Evolutionary conservation across 768 basidiomycete genomes (phyloP), one percentile per base, ranked within the genome.

Genomic region (Paxillus rubicundulus): DNA sequence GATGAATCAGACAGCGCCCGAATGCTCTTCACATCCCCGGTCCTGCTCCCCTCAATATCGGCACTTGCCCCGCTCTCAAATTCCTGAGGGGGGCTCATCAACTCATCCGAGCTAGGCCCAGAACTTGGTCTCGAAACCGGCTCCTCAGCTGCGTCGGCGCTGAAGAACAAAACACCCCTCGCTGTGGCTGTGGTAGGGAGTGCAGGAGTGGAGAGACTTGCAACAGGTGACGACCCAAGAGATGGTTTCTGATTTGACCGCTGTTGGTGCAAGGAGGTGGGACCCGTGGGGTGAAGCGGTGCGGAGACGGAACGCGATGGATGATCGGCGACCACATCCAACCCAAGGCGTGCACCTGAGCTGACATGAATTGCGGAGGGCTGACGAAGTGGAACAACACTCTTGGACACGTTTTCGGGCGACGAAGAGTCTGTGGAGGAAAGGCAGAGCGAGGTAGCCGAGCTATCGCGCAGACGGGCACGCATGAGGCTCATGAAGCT

Each of bases 371-470:
- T 17, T 14, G n/a, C 48, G 4, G 53, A 56, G 30, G 55, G 49
- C 30, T 43, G 56, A 41, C 45, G 52, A 32, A 56, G 46, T 18
- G 41, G 27, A 14, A 33, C n/a, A n/a, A 21, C 51, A 13, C 21
- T 20, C 50, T 56, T 58, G 40, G 9, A 34, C 24, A 33, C 52
- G 44, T 49, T 53, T 27, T 40, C 41, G 7, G 38, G 48, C 9
- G 45, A 49, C 28, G 49, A 45, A 5, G 64, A 65, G 33, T 58
- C 63, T 5, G 48, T 54, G 28, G 69, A 63, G 24, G 46, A 46
- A 37, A 47, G 51, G 36, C 67, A 69, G 41, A 67, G 34, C 38
- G 68, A 69, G 16, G 68, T 69, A n/a, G 49, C 67, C 6, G 69
- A 69, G 18, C 67, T 65, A 16, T 65, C 68, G 45, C 49, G 53